phyloP scores from a whole-genome alignment of 371 early-diverging fungal species.

The Mucor sp. region DNA sequence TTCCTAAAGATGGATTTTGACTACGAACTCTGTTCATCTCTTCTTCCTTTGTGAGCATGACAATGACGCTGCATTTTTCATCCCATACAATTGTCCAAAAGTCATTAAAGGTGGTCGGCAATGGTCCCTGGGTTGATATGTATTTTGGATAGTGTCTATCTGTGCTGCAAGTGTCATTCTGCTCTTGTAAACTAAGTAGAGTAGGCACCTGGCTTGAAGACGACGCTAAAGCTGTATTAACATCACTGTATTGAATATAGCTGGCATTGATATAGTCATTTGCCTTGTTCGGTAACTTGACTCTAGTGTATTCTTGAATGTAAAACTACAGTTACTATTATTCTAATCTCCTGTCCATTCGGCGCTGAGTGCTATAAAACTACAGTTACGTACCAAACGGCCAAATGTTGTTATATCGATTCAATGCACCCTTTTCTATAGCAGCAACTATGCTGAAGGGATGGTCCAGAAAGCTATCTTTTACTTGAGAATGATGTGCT shows the following conservation, averaged over 20 bases:
- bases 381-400: constrained; percentile 53
- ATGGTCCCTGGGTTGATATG: constrained; percentile 85
- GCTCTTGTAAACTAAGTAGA: background rate
- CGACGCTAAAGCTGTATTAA: background rate
- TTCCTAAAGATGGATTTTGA: constrained; percentile 23
- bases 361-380: background rate
- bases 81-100: constrained; percentile 91
- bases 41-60: constrained; percentile 83
- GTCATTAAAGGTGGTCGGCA: constrained; percentile 73
- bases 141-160: constrained; percentile 51
- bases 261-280: constrained; percentile 86
- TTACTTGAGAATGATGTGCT: constrained; percentile 36
- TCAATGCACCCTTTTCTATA: constrained; percentile 57
- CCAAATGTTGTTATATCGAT: constrained; percentile 76
- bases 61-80: constrained; percentile 65
- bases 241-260: constrained; percentile 33
- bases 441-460: constrained; percentile 54
- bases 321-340: background rate
- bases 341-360: background rate
- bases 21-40: constrained; percentile 74
- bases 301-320: constrained; percentile 53
- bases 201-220: background rate
- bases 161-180: background rate
- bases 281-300: constrained; percentile 33
- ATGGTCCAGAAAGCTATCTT: constrained; percentile 18